phyloP scores from a whole-genome alignment of 73 alveolate species.

The Uronychia setigera region DNA sequence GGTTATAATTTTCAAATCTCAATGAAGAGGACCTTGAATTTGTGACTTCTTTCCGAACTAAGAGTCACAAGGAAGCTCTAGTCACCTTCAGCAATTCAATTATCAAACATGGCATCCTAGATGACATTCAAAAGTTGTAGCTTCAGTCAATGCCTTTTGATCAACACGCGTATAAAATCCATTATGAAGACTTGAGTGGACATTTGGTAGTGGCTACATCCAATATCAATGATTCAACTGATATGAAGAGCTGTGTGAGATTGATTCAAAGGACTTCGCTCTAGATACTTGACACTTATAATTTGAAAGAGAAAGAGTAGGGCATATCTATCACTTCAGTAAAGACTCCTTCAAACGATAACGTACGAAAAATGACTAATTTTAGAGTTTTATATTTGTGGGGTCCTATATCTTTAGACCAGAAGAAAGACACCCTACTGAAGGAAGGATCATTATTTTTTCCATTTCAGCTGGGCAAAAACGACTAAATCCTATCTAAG shows the following conservation, averaged over 20 bases:
- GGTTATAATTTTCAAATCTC: not conserved
- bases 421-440: not conserved
- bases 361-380: not conserved
- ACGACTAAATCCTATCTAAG: not conserved
- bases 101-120: not conserved
- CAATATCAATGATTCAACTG: not conserved
- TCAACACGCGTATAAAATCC: not conserved
- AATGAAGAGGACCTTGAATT: not conserved
- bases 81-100: not conserved
- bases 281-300: not conserved
- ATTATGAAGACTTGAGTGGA: not conserved
- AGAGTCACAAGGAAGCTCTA: not conserved
- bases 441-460: not conserved
- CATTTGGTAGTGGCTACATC: not conserved
- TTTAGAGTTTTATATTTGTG: not conserved
- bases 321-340: not conserved
- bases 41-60: not conserved
- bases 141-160: not conserved
- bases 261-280: not conserved
- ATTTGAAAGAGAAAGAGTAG: not conserved
- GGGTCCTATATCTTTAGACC: not conserved
- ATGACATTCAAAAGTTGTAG: not conserved
- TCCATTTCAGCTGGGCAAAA: not conserved
- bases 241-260: not conserved
- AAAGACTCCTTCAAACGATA: not conserved